These are phyloP conservation scores for Klebsormidium nitens DNA, from an alignment of 139 green algal genomes.

Conservation along the genomic window DNA sequence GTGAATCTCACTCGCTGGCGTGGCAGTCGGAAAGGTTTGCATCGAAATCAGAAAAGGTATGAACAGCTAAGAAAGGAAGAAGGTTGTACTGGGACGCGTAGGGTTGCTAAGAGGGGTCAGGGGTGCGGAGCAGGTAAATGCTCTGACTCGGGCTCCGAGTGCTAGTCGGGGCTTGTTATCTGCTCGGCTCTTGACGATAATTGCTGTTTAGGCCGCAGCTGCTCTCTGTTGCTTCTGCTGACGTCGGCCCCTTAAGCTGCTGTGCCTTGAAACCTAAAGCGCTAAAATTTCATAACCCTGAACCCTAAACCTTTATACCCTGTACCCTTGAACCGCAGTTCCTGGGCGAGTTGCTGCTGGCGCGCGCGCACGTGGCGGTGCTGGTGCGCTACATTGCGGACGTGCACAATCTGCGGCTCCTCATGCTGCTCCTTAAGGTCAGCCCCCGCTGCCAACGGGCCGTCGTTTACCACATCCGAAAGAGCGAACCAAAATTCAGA, in stretches of 20 bases:
- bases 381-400: conserved; percentile 87
- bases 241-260: background rate
- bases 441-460: no score
- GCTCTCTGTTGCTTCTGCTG: background rate
- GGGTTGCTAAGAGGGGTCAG: no score
- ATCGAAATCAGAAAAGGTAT: no score
- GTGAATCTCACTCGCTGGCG: no score
- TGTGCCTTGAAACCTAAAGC: background rate
- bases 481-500: no score
- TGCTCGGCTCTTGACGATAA: background rate
- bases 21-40: no score
- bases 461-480: no score
- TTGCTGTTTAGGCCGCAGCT: background rate
- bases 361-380: conserved; percentile 71
- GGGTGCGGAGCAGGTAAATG: no score
- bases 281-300: background rate
- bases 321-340: conserved; percentile 51
- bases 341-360: conserved; percentile 86
- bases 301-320: background rate
- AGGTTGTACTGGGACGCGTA: no score
- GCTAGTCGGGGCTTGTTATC: background rate
- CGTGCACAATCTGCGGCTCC: conserved; percentile 77
- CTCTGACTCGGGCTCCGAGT: background rate
- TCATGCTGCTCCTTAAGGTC: conserved; percentile 92
- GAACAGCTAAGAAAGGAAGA: no score